Percentiles rank a stretch among this genome's conserved stretches.
phyloP scores from a whole-genome alignment of 192 early-diverging fungal species.

The Coemansia erecta region DNA sequence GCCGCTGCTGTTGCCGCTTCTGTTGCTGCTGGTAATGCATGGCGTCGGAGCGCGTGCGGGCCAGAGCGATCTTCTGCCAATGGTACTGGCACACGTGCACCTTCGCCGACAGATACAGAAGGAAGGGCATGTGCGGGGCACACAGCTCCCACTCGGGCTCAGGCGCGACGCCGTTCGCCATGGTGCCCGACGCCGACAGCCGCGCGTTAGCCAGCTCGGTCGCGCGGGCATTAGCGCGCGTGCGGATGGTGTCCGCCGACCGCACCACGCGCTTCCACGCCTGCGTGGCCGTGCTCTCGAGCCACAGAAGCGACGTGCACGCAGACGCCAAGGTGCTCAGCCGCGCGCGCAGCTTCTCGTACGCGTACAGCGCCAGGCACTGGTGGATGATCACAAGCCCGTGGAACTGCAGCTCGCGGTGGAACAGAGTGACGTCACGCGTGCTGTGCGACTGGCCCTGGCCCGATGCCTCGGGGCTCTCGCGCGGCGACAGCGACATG shows the following conservation, averaged over 20 bases:
- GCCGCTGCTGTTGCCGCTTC: not conserved
- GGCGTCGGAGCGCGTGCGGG: conserved; percentile 33
- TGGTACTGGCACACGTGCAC: conserved; percentile 55
- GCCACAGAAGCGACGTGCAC: conserved; percentile 51
- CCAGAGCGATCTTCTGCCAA: conserved; percentile 52
- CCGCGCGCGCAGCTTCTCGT: conserved; percentile 49
- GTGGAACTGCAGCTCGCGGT: conserved; percentile 53
- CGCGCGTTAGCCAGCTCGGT: conserved; percentile 42
- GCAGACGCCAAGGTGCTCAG: conserved; percentile 39
- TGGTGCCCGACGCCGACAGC: conserved; percentile 38
- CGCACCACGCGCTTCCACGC: conserved; percentile 53
- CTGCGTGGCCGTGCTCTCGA: conserved; percentile 48
- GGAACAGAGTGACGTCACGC: conserved; percentile 49
- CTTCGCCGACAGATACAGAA: conserved; percentile 47
- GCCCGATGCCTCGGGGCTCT: conserved; percentile 15
- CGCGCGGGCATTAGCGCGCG: conserved; percentile 31
- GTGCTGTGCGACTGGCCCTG: conserved; percentile 34
- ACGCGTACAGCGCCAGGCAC: conserved; percentile 47
- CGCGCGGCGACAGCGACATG: conserved; percentile 22
- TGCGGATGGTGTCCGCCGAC: conserved; percentile 43
- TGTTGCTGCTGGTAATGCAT: conserved; percentile 10
- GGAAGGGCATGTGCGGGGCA: conserved; percentile 53
- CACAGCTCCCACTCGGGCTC: conserved; percentile 57
- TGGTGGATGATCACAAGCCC: conserved; percentile 52
- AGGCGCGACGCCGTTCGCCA: conserved; percentile 46